Evolutionary conservation across 1,284 basidiomycete genomes (phyloP).

Genomic region (Cystobasidium slooffiae): DNA sequence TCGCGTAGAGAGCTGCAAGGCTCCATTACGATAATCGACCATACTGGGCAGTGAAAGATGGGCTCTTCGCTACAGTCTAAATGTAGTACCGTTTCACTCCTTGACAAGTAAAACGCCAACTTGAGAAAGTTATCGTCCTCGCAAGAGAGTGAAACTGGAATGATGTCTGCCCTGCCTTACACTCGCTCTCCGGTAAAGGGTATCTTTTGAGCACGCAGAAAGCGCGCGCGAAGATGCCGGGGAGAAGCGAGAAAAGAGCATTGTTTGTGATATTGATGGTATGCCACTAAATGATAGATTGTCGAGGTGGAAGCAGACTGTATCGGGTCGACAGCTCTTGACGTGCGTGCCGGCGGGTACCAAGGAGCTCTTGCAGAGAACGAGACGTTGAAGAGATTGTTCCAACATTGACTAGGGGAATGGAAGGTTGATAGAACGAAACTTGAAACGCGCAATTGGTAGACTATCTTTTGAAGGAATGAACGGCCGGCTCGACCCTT

Average conservation of each 20-base stretch:
- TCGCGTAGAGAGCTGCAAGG: too few species aligned
- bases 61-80: too few species aligned
- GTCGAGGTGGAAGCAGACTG: neutral
- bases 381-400: neutral
- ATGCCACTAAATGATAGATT: neutral
- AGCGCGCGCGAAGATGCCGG: neutral
- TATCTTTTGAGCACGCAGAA: neutral
- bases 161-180: slow-evolving; percentile 41
- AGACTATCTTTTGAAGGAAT: neutral
- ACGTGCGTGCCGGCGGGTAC: neutral
- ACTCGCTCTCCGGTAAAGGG: slow-evolving; percentile 16
- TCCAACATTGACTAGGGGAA: neutral
- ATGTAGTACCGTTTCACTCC: too few species aligned
- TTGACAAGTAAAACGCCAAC: too few species aligned
- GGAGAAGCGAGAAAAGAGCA: slow-evolving; percentile 33
- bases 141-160: neutral
- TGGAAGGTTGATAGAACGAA: neutral
- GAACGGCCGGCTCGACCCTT: slow-evolving; percentile 37
- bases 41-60: too few species aligned
- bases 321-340: too few species aligned
- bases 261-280: neutral
- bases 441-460: neutral
- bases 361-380: neutral
- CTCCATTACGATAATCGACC: too few species aligned
- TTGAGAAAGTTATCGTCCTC: neutral